phyloP scores from a whole-genome alignment of 305 asterid species.

The Solanum hybrid region DNA sequence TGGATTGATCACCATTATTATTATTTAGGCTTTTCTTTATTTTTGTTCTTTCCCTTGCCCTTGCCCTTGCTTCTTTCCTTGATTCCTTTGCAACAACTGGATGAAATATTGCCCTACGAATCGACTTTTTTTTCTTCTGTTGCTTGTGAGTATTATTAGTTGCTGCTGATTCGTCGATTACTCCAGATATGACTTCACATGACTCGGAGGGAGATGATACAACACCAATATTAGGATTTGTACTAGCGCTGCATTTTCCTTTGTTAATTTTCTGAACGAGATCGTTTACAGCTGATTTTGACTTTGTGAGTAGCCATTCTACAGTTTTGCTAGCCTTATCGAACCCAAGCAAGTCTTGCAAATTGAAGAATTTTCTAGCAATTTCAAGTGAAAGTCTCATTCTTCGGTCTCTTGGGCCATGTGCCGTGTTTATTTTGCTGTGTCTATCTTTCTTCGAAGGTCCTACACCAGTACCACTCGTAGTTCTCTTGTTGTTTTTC shows the following conservation, averaged over 20 bases:
- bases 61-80: conserved; percentile 27
- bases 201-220: conserved; percentile 23
- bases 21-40: conserved; percentile 11
- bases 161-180: conserved; percentile 9
- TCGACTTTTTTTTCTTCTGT: conserved; percentile 7
- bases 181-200: conserved; percentile 25
- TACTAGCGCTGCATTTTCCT: not conserved
- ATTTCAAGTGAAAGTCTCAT: conserved; percentile 32
- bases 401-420: conserved; percentile 38
- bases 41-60: conserved; percentile 33
- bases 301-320: conserved; percentile 28
- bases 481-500: conserved; percentile 2
- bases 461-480: not conserved
- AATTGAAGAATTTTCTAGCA: conserved; percentile 24
- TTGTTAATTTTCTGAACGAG: not conserved
- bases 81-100: conserved; percentile 15
- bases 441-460: conserved; percentile 30
- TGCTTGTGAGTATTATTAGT: not conserved
- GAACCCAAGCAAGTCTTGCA: conserved; percentile 34
- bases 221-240: not conserved
- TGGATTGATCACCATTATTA: not conserved
- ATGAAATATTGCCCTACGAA: conserved; percentile 3
- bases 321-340: conserved; percentile 39
- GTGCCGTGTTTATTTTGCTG: conserved; percentile 35
- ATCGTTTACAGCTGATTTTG: conserved; percentile 19